Conservation (phyloP, 352 stramenopile genomes). For the Phytopythium ostracodes region DNA sequence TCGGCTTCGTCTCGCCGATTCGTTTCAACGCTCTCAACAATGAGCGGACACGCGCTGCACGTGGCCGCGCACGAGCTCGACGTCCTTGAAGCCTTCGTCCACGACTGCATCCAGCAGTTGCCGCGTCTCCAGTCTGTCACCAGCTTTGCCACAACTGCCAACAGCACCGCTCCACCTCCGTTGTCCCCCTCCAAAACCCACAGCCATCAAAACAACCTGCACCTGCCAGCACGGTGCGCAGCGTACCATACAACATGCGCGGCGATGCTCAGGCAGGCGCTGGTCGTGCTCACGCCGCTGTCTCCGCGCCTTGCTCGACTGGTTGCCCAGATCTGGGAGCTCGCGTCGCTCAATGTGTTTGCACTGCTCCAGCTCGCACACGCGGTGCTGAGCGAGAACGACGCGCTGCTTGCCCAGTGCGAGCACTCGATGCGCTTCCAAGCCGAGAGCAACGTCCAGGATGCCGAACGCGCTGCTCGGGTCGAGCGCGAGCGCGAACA, state of each 20-base stretch:
- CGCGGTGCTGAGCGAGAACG: slow-evolving; percentile 27
- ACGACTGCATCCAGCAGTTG: slow-evolving; percentile 45
- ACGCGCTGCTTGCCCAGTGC: slow-evolving; percentile 25
- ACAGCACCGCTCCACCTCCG: neutral
- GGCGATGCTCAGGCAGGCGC: slow-evolving; percentile 45
- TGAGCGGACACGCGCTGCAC: slow-evolving; percentile 3
- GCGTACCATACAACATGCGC: slow-evolving; percentile 49
- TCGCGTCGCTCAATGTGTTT: slow-evolving; percentile 62
- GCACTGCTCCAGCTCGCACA: slow-evolving; percentile 51
- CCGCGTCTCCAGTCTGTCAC: slow-evolving; percentile 25
- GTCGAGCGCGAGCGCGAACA: slow-evolving; percentile 37
- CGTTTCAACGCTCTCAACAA: neutral
- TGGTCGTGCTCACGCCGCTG: slow-evolving; percentile 35
- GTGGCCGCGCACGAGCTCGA: slow-evolving; percentile 11
- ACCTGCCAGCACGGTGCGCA: slow-evolving; percentile 38
- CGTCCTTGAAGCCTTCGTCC: slow-evolving; percentile 55
- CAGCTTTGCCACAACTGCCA: neutral
- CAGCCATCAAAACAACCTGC: neutral
- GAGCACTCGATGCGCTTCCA: slow-evolving; percentile 27
- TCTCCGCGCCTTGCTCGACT: slow-evolving; percentile 47
- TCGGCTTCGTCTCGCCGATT: too few species aligned
- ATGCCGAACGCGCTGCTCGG: slow-evolving; percentile 21
- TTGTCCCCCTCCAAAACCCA: slow-evolving; percentile 1
- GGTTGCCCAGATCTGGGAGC: slow-evolving; percentile 55
- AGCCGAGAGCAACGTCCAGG: slow-evolving; percentile 23